Base-by-base conservation (phyloP, 163 green algal genomes). In the Chloromonas sp. region DNA sequence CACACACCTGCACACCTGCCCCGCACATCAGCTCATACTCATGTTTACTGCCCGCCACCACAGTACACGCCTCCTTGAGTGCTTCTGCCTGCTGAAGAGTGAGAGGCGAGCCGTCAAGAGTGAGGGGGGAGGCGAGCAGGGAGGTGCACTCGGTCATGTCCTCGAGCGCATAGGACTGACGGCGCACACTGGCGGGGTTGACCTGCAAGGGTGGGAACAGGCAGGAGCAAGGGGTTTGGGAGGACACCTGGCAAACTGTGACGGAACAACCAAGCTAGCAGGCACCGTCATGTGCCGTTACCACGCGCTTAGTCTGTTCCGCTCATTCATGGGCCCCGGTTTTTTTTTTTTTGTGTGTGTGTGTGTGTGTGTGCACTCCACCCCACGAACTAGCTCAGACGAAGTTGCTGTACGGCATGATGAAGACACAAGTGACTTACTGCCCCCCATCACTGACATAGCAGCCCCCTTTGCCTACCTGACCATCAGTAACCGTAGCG, bases 401-500 rank as follows among this genome's bases (percentile, higher is more conserved):
- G 36, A 36, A 36, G 36, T 36, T 74, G 66, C 66, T 74, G 66
- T 11, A 74, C 11, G 5, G 66, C 66, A 11, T 74, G 66, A 74
- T 74, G 66, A 5, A 11, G 5, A 74, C 66, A 74, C 66, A 11
- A 74, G 66, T 74, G 66, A 5, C 66, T 74, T 74, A 11, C 5
- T 74, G 66, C 66, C 5, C 66, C 66, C 66, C 13, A 79, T 36
- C 13, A 36, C 62, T 57, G 2, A 36, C 36, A 36, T 36, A 36
- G 36, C 36, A 36, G 36, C 36, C 36, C 36, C 36, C 36, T 36
- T 36, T 36, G 36, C 36, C 36, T 66, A 93, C 59, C 83, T 89
- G 85, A n/a, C 93, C 93, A 0, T 96, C 93, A 3, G 87, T 79
- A 58, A 96, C 90, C 5, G 88, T 83, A 1, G 87, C 83, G 0